These are phyloP conservation scores for Penicillium sp. DNA, from an alignment of 2,329 filamentous ascomycete genomes.

Conservation along the genomic window DNA sequence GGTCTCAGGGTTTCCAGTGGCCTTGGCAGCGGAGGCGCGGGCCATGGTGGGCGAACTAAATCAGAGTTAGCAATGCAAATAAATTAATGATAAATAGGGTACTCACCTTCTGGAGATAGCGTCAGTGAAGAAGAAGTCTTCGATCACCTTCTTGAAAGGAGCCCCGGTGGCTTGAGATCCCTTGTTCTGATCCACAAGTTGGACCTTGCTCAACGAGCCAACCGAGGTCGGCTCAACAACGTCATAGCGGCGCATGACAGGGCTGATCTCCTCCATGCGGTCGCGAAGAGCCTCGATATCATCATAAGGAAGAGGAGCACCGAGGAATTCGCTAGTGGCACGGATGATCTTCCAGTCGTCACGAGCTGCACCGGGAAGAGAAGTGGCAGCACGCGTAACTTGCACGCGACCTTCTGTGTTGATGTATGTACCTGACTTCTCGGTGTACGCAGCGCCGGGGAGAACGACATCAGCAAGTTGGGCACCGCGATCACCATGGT, in stretches of 20 bases:
- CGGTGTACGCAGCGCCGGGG: slow-evolving; percentile 89
- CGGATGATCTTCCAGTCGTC: slow-evolving; percentile 99
- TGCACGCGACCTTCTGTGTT: slow-evolving; percentile 97
- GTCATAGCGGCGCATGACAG: slow-evolving; percentile 80
- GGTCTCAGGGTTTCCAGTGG: slow-evolving; percentile 65
- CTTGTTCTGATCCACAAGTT: slow-evolving; percentile 94
- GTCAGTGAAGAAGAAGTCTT: slow-evolving; percentile 98
- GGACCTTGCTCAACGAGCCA: slow-evolving; percentile 73
- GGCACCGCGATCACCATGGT: slow-evolving; percentile 89
- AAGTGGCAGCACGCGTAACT: slow-evolving; percentile 81
- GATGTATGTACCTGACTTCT: slow-evolving; percentile 91
- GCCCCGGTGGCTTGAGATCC: slow-evolving; percentile 62
- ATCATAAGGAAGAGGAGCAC: slow-evolving; percentile 79
- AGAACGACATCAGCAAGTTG: slow-evolving; percentile 89
- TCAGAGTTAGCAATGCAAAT: slow-evolving; percentile 11
- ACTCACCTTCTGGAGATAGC: slow-evolving; percentile 86
- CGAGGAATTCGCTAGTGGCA: slow-evolving; percentile 82
- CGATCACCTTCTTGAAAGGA: slow-evolving; percentile 73
- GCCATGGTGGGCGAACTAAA: slow-evolving; percentile 92
- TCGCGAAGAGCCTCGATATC: slow-evolving; percentile 81
- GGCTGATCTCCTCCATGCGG: slow-evolving; percentile 90
- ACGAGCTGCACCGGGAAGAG: slow-evolving; percentile 76
- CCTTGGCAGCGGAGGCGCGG: slow-evolving; percentile 88
- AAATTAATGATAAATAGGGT: not conserved
- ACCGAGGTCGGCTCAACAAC: slow-evolving; percentile 74